These are phyloP conservation scores for Sequoia sempervirens DNA, from an alignment of 75 land plant species.

Conservation along the genomic window DNA sequence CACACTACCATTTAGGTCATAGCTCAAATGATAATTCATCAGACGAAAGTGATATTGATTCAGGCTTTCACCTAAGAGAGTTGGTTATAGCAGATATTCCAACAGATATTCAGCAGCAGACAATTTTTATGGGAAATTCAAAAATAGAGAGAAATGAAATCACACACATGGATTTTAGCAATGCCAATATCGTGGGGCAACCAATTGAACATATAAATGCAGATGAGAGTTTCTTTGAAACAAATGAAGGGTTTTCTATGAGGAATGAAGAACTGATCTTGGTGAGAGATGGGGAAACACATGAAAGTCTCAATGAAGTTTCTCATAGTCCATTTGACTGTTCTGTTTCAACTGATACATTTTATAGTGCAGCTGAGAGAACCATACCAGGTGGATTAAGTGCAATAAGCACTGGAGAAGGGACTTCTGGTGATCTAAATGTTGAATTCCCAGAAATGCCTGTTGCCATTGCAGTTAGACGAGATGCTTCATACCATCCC, in stretches of 20 bases:
- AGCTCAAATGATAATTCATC: conserved; percentile 48
- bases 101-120: conserved; percentile 9
- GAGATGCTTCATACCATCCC: conserved; percentile 38
- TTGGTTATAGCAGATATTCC: not conserved
- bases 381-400: not conserved
- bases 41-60: conserved; percentile 61
- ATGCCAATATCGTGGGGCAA: not conserved
- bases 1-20: conserved; percentile 15
- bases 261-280: not conserved
- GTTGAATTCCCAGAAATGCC: not conserved
- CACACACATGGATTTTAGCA: not conserved
- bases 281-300: not conserved
- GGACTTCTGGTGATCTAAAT: conserved; percentile 15
- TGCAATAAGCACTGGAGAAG: conserved; percentile 13
- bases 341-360: conserved; percentile 8
- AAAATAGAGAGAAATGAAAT: not conserved
- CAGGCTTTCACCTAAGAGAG: conserved; percentile 16
- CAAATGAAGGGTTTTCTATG: conserved; percentile 1
- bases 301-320: not conserved
- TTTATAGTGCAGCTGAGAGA: conserved; percentile 19
- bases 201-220: not conserved
- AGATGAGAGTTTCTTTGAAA: conserved; percentile 9
- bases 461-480: not conserved
- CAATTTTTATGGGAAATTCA: conserved; percentile 2
- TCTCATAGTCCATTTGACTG: conserved; percentile 3